phyloP scores from a whole-genome alignment of 1,284 basidiomycete species.

The Wallemia hederae region DNA sequence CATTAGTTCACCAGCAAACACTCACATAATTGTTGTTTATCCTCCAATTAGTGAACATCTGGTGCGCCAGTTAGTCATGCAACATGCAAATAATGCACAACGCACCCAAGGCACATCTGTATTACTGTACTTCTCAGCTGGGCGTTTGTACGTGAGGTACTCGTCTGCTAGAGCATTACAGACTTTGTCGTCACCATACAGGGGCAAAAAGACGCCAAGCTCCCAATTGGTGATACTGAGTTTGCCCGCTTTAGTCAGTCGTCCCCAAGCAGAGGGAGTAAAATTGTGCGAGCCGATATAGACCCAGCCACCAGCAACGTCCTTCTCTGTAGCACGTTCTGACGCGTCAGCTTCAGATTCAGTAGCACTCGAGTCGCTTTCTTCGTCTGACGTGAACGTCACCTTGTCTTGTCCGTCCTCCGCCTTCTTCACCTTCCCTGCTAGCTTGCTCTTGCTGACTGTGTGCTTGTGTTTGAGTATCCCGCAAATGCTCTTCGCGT shows the following conservation, averaged over 20 bases:
- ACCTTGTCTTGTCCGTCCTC: not conserved
- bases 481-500: not conserved
- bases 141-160: not conserved
- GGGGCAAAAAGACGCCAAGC: not conserved
- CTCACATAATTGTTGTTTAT: no score
- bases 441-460: not conserved
- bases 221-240: not conserved
- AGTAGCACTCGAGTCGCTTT: not conserved
- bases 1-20: no score
- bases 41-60: no score
- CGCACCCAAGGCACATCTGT: not conserved
- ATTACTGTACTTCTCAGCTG: not conserved
- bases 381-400: not conserved
- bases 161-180: not conserved
- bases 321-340: not conserved
- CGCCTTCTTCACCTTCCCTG: not conserved
- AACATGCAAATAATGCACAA: not conserved
- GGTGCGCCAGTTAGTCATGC: not conserved
- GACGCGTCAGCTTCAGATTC: not conserved
- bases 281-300: constrained; percentile 1
- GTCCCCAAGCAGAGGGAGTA: not conserved
- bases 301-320: not conserved
- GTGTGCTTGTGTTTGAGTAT: not conserved
- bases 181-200: not conserved
- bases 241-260: not conserved